Conservation (phyloP, 371 early-diverging fungal species). For the Mortierella sp. region DNA sequence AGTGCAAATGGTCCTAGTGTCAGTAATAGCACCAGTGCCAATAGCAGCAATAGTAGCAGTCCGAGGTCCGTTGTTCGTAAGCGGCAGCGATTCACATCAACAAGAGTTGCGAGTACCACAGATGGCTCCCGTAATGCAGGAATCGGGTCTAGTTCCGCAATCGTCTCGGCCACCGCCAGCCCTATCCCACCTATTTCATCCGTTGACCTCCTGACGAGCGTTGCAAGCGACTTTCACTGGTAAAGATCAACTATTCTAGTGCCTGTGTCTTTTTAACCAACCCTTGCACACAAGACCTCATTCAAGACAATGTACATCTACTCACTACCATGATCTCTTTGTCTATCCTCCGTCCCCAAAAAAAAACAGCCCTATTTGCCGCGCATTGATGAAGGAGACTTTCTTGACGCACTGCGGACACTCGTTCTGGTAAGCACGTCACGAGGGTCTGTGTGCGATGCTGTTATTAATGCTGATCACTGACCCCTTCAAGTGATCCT, state of each 20-base stretch:
- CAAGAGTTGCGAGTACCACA: conserved; percentile 1
- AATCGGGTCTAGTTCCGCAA: neutral
- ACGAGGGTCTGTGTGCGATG: neutral
- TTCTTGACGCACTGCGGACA: conserved; percentile 89
- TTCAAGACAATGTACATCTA: neutral
- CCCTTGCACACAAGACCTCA: too few relatives aligned
- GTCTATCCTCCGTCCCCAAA: too few relatives aligned
- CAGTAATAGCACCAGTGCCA: conserved; percentile 10
- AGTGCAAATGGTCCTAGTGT: neutral
- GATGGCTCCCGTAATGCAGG: neutral
- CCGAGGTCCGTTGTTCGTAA: conserved; percentile 35
- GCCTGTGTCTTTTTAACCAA: too few relatives aligned
- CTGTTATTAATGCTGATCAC: neutral
- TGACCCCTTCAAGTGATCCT: neutral
- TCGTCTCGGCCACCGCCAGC: neutral
- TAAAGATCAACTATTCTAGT: too few relatives aligned
- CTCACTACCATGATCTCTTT: neutral
- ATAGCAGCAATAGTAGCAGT: conserved; percentile 13
- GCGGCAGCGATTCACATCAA: conserved; percentile 36
- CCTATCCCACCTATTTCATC: neutral
- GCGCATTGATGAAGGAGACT: conserved; percentile 78
- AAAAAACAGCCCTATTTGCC: conserved; percentile 78
- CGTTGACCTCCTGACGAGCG: conserved; percentile 14
- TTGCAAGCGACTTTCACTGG: conserved; percentile 42
- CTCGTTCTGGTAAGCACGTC: conserved; percentile 79